Evolutionary conservation across 345 rosid genomes (phyloP).

Genomic region (Corchorus capsularis): DNA sequence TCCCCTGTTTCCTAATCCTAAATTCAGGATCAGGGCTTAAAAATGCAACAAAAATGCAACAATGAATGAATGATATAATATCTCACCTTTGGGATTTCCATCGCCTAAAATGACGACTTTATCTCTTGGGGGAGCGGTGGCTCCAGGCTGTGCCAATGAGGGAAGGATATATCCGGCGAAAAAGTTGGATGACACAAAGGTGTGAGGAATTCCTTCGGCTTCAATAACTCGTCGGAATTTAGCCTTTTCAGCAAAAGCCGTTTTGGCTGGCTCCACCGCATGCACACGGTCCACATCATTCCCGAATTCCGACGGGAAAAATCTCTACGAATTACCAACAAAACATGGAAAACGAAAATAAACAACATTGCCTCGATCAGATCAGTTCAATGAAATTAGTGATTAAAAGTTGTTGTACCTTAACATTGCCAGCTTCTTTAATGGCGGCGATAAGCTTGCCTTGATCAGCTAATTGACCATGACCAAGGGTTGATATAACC

Average conservation of each 20-base stretch:
- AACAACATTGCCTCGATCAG: background rate
- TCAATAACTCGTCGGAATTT: conserved; percentile 50
- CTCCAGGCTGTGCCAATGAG: conserved; percentile 43
- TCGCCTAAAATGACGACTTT: conserved; percentile 56
- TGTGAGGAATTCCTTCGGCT: conserved; percentile 55
- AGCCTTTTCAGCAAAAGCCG: conserved; percentile 40
- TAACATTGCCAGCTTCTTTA: conserved; percentile 55
- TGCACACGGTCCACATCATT: conserved; percentile 52
- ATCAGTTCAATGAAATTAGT: background rate
- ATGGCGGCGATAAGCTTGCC: conserved; percentile 47
- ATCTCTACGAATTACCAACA: conserved; percentile 37
- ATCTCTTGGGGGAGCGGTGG: conserved; percentile 58
- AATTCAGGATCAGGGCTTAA: background rate
- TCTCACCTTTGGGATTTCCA: conserved; percentile 59
- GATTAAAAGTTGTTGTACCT: conserved; percentile 23
- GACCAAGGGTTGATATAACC: conserved; percentile 50
- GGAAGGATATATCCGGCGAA: conserved; percentile 57
- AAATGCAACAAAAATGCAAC: no score
- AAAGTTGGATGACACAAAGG: conserved; percentile 45
- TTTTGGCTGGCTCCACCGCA: conserved; percentile 55
- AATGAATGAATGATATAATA: background rate
- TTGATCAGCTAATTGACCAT: conserved; percentile 40
- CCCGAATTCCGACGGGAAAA: conserved; percentile 73
- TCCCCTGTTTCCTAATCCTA: background rate
- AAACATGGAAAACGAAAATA: background rate